Percentiles rank a stretch among this genome's conserved stretches.
These are phyloP conservation scores for Metschnikowia vanudenii DNA, from an alignment of 805 yeast species.

Conservation along the genomic window DNA sequence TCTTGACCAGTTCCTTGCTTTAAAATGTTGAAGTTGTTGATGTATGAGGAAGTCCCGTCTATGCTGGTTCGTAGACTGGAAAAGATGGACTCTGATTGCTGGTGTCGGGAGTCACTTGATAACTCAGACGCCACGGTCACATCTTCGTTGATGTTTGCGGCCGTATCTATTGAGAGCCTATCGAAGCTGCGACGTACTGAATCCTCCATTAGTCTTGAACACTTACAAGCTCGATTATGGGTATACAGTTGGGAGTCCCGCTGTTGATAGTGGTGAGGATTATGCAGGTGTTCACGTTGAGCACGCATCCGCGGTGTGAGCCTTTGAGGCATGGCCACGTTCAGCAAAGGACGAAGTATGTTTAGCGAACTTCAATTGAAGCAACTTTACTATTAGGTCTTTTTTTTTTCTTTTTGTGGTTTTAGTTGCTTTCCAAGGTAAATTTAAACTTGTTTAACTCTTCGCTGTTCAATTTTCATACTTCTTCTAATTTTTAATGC, in stretches of 20 bases:
- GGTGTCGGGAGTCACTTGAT: slow-evolving; percentile 13
- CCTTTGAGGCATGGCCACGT: neutral
- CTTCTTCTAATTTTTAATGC: too few species aligned
- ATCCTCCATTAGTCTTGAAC: slow-evolving; percentile 14
- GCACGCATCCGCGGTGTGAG: neutral
- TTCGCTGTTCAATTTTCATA: too few species aligned
- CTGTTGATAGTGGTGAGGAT: slow-evolving; percentile 1
- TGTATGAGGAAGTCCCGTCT: slow-evolving; percentile 15
- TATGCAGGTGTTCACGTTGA: slow-evolving; percentile 5
- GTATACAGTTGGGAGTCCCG: neutral
- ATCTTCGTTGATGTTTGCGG: slow-evolving; percentile 20
- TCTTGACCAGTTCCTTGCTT: slow-evolving; percentile 17
- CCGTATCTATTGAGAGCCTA: slow-evolving; percentile 18
- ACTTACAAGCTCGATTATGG: neutral
- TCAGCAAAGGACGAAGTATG: too few species aligned
- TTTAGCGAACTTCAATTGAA: too few species aligned
- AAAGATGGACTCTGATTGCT: slow-evolving; percentile 16
- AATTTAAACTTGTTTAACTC: too few species aligned
- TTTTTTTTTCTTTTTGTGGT: too few species aligned
- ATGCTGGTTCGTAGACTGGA: slow-evolving; percentile 19
- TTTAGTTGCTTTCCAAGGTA: too few species aligned
- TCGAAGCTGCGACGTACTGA: slow-evolving; percentile 12
- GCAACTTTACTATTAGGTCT: neutral
- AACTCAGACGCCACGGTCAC: slow-evolving; percentile 17
- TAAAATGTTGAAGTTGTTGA: slow-evolving; percentile 17